A percentile compares a stretch with the other conserved stretches of the same genome.
These are phyloP conservation scores for Thermochaetoides thermophila DNA, from an alignment of 495 filamentous ascomycete genomes.

Conservation along the genomic window DNA sequence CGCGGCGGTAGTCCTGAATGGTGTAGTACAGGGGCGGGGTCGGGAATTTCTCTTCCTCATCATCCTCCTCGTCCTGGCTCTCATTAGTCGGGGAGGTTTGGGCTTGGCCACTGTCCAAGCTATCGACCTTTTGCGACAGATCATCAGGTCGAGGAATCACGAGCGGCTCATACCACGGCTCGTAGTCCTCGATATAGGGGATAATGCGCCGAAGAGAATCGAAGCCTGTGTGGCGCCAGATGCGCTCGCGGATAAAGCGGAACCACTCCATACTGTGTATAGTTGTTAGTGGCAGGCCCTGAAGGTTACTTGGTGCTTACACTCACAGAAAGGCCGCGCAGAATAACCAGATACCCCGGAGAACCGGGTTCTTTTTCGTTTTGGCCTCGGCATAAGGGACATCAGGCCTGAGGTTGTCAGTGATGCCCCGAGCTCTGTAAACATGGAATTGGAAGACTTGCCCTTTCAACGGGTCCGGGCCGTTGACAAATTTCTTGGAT, in stretches of 20 bases:
- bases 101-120: not conserved
- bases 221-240: constrained; percentile 64
- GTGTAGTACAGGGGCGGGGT: constrained; percentile 39
- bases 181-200: constrained; percentile 41
- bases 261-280: constrained; percentile 19
- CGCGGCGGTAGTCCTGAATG: constrained; percentile 50
- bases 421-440: too few species aligned
- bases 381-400: constrained; percentile 15
- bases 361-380: constrained; percentile 12
- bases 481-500: constrained; percentile 8
- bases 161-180: constrained; percentile 61
- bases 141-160: constrained; percentile 41
- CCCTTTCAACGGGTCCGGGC: constrained; percentile 8
- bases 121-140: too few species aligned
- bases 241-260: constrained; percentile 13
- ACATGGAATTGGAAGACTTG: constrained; percentile 1
- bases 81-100: constrained; percentile 3
- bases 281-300: constrained; percentile 1
- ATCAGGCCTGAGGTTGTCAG: constrained; percentile 14
- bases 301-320: not conserved
- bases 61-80: not conserved
- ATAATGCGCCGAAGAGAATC: constrained; percentile 38
- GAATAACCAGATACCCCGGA: constrained; percentile 15
- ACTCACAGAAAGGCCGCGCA: constrained; percentile 15
- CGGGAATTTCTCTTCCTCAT: constrained; percentile 3